Evolutionary conservation across 352 stramenopile genomes (phyloP).

Genomic region (Phytophthora parvispora): DNA sequence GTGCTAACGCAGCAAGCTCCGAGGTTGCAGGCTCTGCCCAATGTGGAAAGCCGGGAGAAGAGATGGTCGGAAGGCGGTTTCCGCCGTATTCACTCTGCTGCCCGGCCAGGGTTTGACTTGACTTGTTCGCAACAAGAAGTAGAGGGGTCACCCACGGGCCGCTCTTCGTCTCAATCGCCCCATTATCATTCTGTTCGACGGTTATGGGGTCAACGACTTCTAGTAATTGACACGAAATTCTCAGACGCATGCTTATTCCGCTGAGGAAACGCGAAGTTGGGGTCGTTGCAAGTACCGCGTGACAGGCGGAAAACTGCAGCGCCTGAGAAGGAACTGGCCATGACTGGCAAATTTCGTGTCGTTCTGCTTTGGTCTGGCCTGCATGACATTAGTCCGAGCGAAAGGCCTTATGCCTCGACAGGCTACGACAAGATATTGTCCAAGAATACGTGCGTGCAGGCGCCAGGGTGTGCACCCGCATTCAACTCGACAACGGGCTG

Average conservation of each 20-base stretch:
- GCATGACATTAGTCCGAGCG: too few species aligned
- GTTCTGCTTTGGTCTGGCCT: too few species aligned
- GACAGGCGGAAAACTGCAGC: slow-evolving; percentile 31
- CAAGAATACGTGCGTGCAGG: slow-evolving; percentile 8
- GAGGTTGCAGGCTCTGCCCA: not conserved
- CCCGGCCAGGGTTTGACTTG: slow-evolving; percentile 19
- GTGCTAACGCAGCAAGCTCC: too few species aligned
- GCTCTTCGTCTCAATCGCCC: slow-evolving; percentile 9
- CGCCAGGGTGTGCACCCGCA: not conserved
- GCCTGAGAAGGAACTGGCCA: not conserved
- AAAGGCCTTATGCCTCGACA: not conserved
- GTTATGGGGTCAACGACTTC: slow-evolving; percentile 22
- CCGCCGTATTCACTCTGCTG: not conserved
- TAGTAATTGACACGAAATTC: slow-evolving; percentile 29
- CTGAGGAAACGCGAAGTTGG: slow-evolving; percentile 23
- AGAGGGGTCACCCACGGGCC: not conserved
- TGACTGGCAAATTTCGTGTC: not conserved
- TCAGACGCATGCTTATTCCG: slow-evolving; percentile 19
- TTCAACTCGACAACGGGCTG: not conserved
- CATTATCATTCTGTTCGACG: slow-evolving; percentile 7
- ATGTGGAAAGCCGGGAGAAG: not conserved
- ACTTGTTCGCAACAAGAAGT: slow-evolving; percentile 23
- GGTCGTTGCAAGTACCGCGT: slow-evolving; percentile 16
- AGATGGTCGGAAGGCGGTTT: not conserved
- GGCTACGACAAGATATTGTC: not conserved